Evolutionary conservation across 2,329 filamentous ascomycete species (phyloP).

Genomic region (Laburnicola sp.): DNA sequence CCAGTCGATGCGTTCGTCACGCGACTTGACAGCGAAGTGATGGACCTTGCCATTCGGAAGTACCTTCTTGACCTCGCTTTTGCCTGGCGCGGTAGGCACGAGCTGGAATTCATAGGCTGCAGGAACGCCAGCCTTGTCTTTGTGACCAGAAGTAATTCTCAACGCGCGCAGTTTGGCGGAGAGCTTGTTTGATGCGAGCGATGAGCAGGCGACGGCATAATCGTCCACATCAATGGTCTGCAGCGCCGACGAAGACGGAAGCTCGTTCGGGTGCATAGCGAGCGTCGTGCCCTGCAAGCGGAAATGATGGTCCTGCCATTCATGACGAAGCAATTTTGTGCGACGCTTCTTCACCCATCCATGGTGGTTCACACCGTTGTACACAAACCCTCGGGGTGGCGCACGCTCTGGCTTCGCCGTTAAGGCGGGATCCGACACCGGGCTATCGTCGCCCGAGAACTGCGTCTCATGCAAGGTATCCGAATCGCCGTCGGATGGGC

Average conservation of each 20-base stretch:
- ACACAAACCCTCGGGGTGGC: slow-evolving; percentile 43
- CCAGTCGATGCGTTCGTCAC: slow-evolving; percentile 95
- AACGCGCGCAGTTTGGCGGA: slow-evolving; percentile 84
- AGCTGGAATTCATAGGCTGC: slow-evolving; percentile 81
- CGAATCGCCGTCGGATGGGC: slow-evolving; percentile 37
- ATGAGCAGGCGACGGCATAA: slow-evolving; percentile 84
- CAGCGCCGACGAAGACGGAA: slow-evolving; percentile 64
- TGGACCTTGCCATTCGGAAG: slow-evolving; percentile 71
- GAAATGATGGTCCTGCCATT: slow-evolving; percentile 93
- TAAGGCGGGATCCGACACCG: slow-evolving; percentile 40
- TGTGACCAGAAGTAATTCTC: slow-evolving; percentile 56
- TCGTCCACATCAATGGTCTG: slow-evolving; percentile 87
- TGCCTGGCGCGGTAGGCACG: slow-evolving; percentile 65
- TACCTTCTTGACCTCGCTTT: slow-evolving; percentile 46
- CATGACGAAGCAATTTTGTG: slow-evolving; percentile 83
- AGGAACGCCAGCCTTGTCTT: slow-evolving; percentile 61
- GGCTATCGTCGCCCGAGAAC: slow-evolving; percentile 38
- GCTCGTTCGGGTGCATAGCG: slow-evolving; percentile 67
- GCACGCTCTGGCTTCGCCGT: slow-evolving; percentile 34
- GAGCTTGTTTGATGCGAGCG: slow-evolving; percentile 77
- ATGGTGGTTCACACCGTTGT: slow-evolving; percentile 66
- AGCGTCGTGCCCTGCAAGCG: slow-evolving; percentile 67
- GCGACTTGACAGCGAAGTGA: slow-evolving; percentile 85
- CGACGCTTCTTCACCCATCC: slow-evolving; percentile 96
- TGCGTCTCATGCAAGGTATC: slow-evolving; percentile 40